Percentiles rank a stretch among this genome's conserved stretches.
These are phyloP conservation scores for Neurospora discreta DNA, from an alignment of 495 filamentous ascomycete species.

Conservation along the genomic window DNA sequence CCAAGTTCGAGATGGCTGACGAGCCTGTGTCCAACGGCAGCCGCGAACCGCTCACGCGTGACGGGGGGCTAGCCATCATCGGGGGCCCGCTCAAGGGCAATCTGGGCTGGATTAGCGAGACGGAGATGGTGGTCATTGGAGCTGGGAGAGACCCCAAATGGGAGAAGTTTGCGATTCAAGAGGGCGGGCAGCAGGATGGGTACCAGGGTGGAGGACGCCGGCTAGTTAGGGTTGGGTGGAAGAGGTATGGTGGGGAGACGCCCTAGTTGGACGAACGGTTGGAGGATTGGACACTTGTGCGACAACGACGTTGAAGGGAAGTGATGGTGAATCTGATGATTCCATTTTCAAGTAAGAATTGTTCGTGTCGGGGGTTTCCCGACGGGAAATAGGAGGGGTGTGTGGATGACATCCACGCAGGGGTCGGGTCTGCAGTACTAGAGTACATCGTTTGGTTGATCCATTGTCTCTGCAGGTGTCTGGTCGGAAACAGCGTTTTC, in stretches of 20 bases:
- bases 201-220: constrained; percentile 40
- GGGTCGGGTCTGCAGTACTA: too few species aligned
- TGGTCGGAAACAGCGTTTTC: neutral
- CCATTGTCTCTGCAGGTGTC: too few species aligned
- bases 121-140: constrained; percentile 62
- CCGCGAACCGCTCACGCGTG: neutral
- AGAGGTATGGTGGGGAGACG: constrained; percentile 47
- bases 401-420: neutral
- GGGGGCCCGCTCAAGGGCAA: constrained; percentile 56
- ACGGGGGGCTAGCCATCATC: neutral
- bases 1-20: constrained; percentile 69
- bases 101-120: constrained; percentile 63
- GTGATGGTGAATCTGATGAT: neutral
- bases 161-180: constrained; percentile 67
- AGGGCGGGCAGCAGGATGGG: constrained; percentile 47
- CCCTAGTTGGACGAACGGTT: neutral
- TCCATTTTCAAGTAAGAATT: neutral
- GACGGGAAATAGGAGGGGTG: neutral
- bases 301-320: neutral
- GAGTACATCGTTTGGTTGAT: too few species aligned
- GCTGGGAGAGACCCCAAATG: constrained; percentile 70
- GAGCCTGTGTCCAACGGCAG: constrained; percentile 39
- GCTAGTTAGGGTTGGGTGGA: constrained; percentile 66
- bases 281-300: neutral
- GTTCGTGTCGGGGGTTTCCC: neutral